Percentiles rank a stretch among this genome's conserved stretches.
Evolutionary conservation across 169 alveolate genomes (phyloP).

Genomic region (Cryptosporidium sp.): DNA sequence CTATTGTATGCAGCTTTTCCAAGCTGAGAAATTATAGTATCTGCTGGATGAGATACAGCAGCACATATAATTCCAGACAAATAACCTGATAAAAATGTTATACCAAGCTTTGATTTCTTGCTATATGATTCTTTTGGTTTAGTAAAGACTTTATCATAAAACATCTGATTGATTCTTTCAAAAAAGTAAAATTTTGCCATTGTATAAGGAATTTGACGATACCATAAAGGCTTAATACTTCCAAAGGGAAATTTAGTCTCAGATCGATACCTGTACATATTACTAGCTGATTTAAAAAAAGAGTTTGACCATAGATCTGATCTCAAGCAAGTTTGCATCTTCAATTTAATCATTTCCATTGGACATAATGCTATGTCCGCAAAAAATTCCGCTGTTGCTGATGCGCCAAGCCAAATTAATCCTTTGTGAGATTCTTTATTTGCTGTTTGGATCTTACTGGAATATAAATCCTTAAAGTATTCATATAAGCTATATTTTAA

Average conservation of each 20-base stretch:
- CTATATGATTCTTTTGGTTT: constrained; percentile 89
- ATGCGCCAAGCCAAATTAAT: constrained; percentile 93
- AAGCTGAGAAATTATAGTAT: constrained; percentile 93
- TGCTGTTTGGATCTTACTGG: constrained; percentile 86
- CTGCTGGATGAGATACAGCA: constrained; percentile 97
- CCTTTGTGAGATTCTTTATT: constrained; percentile 90
- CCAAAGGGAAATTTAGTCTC: constrained; percentile 91
- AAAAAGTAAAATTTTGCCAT: constrained; percentile 98
- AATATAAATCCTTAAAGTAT: constrained; percentile 95
- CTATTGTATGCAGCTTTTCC: constrained; percentile 89
- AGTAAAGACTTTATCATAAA: constrained; percentile 91
- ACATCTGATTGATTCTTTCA: constrained; percentile 92
- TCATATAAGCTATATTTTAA: constrained; percentile 98
- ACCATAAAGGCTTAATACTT: constrained; percentile 92
- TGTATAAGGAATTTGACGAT: constrained; percentile 96
- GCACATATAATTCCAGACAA: constrained; percentile 97
- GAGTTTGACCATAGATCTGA: constrained; percentile 89
- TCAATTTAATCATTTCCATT: constrained; percentile 95
- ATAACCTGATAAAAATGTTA: constrained; percentile 96
- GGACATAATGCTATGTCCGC: constrained; percentile 98
- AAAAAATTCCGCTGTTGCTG: constrained; percentile 98
- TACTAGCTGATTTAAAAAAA: constrained; percentile 83
- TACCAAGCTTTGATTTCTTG: constrained; percentile 90
- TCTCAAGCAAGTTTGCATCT: constrained; percentile 90
- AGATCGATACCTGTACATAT: constrained; percentile 82